Evolutionary conservation across 257 asterid species (phyloP), one percentile per base, ranked within the genome.

Genomic region (Hygrophila difformis): DNA sequence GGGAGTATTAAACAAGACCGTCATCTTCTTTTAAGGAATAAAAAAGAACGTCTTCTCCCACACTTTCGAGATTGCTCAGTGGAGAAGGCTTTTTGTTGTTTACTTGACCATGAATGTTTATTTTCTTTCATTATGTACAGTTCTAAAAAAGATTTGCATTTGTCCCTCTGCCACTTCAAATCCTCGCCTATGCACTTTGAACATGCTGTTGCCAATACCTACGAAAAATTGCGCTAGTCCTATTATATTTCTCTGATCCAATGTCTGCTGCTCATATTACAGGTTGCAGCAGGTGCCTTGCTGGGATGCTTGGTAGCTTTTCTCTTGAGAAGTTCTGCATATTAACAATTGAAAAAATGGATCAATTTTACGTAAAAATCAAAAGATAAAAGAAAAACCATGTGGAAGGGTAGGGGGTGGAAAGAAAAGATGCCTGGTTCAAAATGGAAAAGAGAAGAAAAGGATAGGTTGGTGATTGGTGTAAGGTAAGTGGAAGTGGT

Each of bases 211-310:
- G 51, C 44, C 34, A 53, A 22, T 44, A 23, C 18, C 2, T 15
- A 1, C 23, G 4, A 34, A 16, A 53, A 18, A 7, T 49, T 24
- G 3, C 47, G 9, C 15, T 16, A 7, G 13, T n/a, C n/a, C n/a
- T 38, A 20, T 54, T 43, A 15, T 12, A 18, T 41, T 44, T 18
- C 23, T 21, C 17, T 8, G 36, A 14, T 37, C 37, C 56, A 61
- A 40, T 21, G 22, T 6, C 10, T 34, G 28, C 15, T 9, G 11
- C 17, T 57, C 35, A 12, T 15, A 11, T 28, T 37, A 38, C 82
- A 81, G 95, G 93, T 84, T 47, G 59, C 64, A 18, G 87, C 87
- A 6, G 95, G 95, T 60, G 89, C 93, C 37, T 35, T 81, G 48
- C 60, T 84, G 61, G 89, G 93, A 65, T 67, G 73, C 26, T 8